Percentiles rank a stretch among this genome's conserved stretches.
Conservation (phyloP, 768 basidiomycete genomes). For the Pleurotus pulmonarius region DNA sequence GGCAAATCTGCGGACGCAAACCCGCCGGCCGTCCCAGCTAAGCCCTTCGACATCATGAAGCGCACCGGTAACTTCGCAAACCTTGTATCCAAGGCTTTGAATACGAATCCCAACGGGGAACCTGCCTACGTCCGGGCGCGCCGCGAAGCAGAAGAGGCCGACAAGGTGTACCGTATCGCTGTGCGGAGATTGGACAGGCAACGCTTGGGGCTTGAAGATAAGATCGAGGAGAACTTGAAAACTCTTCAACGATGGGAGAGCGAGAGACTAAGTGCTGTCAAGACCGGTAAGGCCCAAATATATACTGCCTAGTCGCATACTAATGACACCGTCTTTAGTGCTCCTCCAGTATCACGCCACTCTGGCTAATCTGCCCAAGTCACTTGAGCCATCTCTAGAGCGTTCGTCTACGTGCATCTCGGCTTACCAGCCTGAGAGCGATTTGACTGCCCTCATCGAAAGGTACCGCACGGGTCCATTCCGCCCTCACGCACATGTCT, state of each 20-base stretch:
- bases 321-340: constrained; percentile 35
- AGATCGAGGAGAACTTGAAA: constrained; percentile 80
- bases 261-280: constrained; percentile 79
- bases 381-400: constrained; percentile 60
- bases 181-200: constrained; percentile 84
- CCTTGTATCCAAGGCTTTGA: constrained; percentile 71
- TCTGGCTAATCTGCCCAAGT: constrained; percentile 65
- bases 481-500: constrained; percentile 80
- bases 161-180: constrained; percentile 72
- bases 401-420: constrained; percentile 74
- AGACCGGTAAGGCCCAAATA: constrained; percentile 52
- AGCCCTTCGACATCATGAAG: constrained; percentile 48
- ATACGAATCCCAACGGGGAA: constrained; percentile 45
- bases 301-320: not conserved
- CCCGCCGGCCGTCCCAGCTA: constrained; percentile 18
- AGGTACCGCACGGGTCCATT: constrained; percentile 93
- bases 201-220: constrained; percentile 81
- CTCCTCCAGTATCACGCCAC: constrained; percentile 87
- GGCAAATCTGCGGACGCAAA: constrained; percentile 26
- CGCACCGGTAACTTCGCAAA: constrained; percentile 67
- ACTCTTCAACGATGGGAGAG: constrained; percentile 80
- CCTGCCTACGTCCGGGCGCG: constrained; percentile 69
- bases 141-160: constrained; percentile 77
- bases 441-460: constrained; percentile 84
- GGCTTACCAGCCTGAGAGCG: constrained; percentile 85